Conservation (phyloP, 495 filamentous ascomycete genomes). For the Usnea hakonensis region DNA sequence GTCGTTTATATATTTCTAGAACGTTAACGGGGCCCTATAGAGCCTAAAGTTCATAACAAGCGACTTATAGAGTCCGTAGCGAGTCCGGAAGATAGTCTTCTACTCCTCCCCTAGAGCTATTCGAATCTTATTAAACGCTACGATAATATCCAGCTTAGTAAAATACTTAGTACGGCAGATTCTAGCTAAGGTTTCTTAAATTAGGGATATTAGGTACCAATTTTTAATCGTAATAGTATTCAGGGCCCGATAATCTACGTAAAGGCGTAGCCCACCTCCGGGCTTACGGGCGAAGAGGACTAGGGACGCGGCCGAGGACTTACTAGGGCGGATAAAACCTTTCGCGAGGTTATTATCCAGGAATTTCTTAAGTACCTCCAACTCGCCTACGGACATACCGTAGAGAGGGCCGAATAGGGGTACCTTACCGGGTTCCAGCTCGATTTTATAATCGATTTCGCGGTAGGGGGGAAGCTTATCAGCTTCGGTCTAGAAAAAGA, state of each 20-base stretch:
- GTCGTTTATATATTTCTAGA: conserved; percentile 21
- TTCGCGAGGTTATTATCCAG: not conserved
- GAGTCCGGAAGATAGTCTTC: conserved; percentile 15
- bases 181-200: not conserved
- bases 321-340: not conserved
- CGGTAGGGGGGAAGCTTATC: no score
- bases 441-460: no score
- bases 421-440: no score
- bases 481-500: no score
- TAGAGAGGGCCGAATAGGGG: no score
- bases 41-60: conserved; percentile 23
- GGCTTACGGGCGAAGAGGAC: conserved; percentile 1
- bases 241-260: not conserved
- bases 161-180: not conserved
- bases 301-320: not conserved
- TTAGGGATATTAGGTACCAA: not conserved
- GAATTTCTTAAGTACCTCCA: no score
- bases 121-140: conserved; percentile 14
- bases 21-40: conserved; percentile 9
- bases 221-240: conserved; percentile 8
- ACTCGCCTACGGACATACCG: no score
- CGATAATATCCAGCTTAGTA: conserved; percentile 12
- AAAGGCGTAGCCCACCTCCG: not conserved
- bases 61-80: conserved; percentile 18
- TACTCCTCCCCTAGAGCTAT: conserved; percentile 17